These are phyloP conservation scores for Torulaspora delbrueckii DNA, from an alignment of 805 yeast species.

Conservation along the genomic window DNA sequence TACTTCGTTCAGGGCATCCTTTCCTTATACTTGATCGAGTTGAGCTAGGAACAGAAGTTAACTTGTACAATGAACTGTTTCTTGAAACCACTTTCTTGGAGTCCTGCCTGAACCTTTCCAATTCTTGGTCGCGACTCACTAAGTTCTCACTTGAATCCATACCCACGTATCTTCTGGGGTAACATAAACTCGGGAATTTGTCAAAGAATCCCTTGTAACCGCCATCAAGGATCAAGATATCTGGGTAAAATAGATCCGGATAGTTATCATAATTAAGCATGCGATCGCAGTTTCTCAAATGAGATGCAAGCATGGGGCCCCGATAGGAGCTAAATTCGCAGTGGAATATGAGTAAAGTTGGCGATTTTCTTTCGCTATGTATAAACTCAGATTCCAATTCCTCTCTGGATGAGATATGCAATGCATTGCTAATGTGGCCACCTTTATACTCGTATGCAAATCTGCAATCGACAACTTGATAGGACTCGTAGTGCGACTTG, in stretches of 20 bases:
- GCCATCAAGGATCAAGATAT: conserved; percentile 81
- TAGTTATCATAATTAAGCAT: conserved; percentile 64
- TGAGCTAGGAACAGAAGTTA: conserved; percentile 21
- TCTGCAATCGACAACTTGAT: conserved; percentile 76
- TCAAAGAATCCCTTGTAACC: conserved; percentile 82
- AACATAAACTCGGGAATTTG: conserved; percentile 52
- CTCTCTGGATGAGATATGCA: conserved; percentile 67
- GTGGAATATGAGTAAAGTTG: conserved; percentile 70
- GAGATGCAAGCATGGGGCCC: conserved; percentile 91
- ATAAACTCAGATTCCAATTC: conserved; percentile 59
- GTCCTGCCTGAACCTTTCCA: conserved; percentile 48
- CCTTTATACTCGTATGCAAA: conserved; percentile 89
- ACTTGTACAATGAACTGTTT: conserved; percentile 34
- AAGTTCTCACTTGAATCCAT: conserved; percentile 53
- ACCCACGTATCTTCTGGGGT: conserved; percentile 74
- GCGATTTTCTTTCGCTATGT: conserved; percentile 12
- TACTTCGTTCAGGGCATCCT: conserved; percentile 1
- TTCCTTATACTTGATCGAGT: conserved; percentile 11
- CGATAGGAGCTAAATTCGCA: conserved; percentile 91
- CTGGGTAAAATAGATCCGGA: conserved; percentile 83
- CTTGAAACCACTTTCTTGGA: conserved; percentile 35
- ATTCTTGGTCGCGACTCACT: conserved; percentile 44
- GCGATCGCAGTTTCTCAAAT: conserved; percentile 80
- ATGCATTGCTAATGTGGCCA: conserved; percentile 83
- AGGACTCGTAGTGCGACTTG: conserved; percentile 48